Evolutionary conservation across 495 filamentous ascomycete genomes (phyloP).

Genomic region (Xylaria venustula): DNA sequence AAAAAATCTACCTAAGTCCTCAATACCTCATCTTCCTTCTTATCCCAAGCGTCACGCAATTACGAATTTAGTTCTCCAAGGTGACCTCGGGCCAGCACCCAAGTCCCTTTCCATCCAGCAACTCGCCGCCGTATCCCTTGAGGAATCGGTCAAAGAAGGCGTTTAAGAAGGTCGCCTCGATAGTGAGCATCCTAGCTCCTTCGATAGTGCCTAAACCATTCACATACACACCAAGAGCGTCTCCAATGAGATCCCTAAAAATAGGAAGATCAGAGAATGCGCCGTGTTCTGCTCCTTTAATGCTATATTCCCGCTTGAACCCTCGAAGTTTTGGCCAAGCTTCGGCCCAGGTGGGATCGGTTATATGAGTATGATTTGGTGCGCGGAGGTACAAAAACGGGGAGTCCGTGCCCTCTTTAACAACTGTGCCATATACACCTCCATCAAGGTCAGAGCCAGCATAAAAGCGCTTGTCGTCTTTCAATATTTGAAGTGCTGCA

Average conservation of each 20-base stretch:
- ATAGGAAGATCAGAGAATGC: slow-evolving; percentile 12
- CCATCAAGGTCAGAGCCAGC: slow-evolving; percentile 54
- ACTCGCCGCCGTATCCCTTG: slow-evolving; percentile 12
- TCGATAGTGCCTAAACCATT: slow-evolving; percentile 4
- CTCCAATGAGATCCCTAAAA: slow-evolving; percentile 9
- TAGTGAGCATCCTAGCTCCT: slow-evolving; percentile 11
- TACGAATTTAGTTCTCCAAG: background rate
- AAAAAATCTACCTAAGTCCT: too few species aligned
- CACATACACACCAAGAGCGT: background rate
- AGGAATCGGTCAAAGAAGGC: slow-evolving; percentile 12
- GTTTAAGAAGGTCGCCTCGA: slow-evolving; percentile 12
- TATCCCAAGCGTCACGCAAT: background rate
- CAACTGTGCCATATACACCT: slow-evolving; percentile 25
- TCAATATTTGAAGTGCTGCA: slow-evolving; percentile 40
- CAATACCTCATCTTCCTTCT: too few species aligned
- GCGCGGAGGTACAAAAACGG: slow-evolving; percentile 10
- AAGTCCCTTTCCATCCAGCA: slow-evolving; percentile 13
- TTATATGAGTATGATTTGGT: background rate
- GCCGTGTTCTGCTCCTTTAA: slow-evolving; percentile 15
- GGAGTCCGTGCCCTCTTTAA: slow-evolving; percentile 13
- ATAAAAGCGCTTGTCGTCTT: slow-evolving; percentile 37
- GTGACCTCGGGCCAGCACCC: slow-evolving; percentile 15
- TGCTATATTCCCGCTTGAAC: slow-evolving; percentile 17
- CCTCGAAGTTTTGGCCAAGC: slow-evolving; percentile 14
- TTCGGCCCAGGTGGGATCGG: slow-evolving; percentile 4